Percentiles rank a stretch among this genome's conserved stretches.
These are phyloP conservation scores for Camelina sativa DNA, from an alignment of 345 rosid genomes.

Conservation along the genomic window DNA sequence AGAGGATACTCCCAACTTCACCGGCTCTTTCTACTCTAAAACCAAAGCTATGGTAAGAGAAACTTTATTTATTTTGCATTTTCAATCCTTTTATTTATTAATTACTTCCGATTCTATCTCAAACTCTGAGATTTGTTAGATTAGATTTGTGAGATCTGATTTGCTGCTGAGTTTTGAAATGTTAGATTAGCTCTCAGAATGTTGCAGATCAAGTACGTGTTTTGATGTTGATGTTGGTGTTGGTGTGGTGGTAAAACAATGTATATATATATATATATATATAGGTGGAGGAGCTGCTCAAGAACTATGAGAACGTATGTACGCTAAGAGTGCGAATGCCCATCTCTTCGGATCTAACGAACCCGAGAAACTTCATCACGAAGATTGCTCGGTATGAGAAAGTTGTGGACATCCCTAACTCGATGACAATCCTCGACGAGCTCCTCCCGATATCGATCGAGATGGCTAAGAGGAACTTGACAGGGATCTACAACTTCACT, in stretches of 20 bases:
- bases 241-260: background rate
- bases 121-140: background rate
- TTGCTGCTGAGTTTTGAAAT: background rate
- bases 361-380: slow-evolving; percentile 88
- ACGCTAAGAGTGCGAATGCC: slow-evolving; percentile 95
- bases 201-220: slow-evolving; percentile 14
- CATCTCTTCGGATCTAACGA: slow-evolving; percentile 75
- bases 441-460: slow-evolving; percentile 86
- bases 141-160: slow-evolving; percentile 8
- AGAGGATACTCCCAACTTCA: slow-evolving; percentile 85
- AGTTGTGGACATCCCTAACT: slow-evolving; percentile 90
- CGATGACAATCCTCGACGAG: slow-evolving; percentile 91
- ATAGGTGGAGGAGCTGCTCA: slow-evolving; percentile 83
- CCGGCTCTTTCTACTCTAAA: slow-evolving; percentile 89
- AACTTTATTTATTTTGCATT: background rate
- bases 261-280: slow-evolving; percentile 9
- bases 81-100: slow-evolving; percentile 1
- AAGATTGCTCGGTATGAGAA: slow-evolving; percentile 81
- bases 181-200: background rate
- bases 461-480: slow-evolving; percentile 95
- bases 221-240: slow-evolving; percentile 17
- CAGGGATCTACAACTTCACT: slow-evolving; percentile 89
- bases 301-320: slow-evolving; percentile 85
- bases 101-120: slow-evolving; percentile 1
- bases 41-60: slow-evolving; percentile 89